Conservation (phyloP, 2,329 filamentous ascomycete species). For the Fusarium chlamydosporum region DNA sequence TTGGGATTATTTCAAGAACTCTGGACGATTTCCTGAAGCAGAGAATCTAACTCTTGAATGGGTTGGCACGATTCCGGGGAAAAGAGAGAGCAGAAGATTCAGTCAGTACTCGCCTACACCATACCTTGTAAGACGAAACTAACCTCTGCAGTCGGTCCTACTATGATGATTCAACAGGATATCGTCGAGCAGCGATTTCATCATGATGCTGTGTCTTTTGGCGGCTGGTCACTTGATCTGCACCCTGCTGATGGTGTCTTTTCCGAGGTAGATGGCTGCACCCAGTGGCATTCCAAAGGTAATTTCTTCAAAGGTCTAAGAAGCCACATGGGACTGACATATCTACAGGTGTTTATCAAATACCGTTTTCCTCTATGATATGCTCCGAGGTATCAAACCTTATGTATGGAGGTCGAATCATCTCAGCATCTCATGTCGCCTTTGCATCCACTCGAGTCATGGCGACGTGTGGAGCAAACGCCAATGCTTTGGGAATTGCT, state of each 20-base stretch:
- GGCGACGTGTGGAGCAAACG: slow-evolving; percentile 28
- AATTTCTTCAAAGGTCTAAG: accelerated
- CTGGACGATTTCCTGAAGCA: slow-evolving; percentile 16
- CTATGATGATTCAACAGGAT: slow-evolving; percentile 26
- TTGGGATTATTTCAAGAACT: slow-evolving; percentile 33
- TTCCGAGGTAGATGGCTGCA: slow-evolving; percentile 26
- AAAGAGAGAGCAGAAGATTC: slow-evolving; percentile 25
- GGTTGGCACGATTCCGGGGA: slow-evolving; percentile 21
- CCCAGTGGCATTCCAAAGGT: slow-evolving; percentile 33
- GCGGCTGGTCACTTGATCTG: slow-evolving; percentile 26
- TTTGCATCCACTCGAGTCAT: slow-evolving; percentile 28
- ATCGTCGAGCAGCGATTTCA: slow-evolving; percentile 18
- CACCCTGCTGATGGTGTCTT: slow-evolving; percentile 30
- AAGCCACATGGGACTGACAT: accelerated
- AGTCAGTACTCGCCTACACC: not conserved
- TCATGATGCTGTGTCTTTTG: slow-evolving; percentile 22
- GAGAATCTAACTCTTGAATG: slow-evolving; percentile 28
- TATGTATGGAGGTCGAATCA: slow-evolving; percentile 30
- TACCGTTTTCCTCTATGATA: slow-evolving; percentile 20
- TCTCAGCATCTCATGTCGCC: slow-evolving; percentile 26
- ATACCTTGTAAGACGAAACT: accelerated
- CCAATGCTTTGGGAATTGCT: slow-evolving; percentile 22
- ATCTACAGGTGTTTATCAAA: slow-evolving; percentile 10
- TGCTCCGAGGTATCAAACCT: slow-evolving; percentile 24
- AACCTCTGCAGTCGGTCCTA: slow-evolving; percentile 9